Conservation (phyloP, 306 rosid species). For the Crotalaria pallida region DNA sequence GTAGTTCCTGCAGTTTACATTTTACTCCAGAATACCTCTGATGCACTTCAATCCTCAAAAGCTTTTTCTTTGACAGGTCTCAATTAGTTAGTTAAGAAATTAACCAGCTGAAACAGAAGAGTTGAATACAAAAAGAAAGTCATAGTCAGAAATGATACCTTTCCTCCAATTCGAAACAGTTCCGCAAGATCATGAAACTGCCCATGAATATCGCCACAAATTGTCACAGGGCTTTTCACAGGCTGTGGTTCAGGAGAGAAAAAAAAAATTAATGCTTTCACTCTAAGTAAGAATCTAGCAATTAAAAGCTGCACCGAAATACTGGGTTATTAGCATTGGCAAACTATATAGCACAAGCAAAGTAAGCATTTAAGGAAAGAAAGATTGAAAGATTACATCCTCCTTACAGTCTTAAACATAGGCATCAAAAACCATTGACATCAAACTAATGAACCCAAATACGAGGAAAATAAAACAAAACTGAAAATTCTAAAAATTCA, state of each 20-base stretch:
- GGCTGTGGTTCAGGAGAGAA: constrained; percentile 58
- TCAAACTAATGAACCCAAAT: background rate
- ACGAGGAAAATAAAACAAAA: background rate
- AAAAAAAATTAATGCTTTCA: constrained; percentile 21
- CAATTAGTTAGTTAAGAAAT: constrained; percentile 41
- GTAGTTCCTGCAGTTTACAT: constrained; percentile 28
- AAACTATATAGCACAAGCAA: background rate
- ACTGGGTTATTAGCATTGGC: background rate
- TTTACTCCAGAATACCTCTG: constrained; percentile 31
- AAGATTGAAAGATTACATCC: background rate
- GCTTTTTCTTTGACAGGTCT: constrained; percentile 34
- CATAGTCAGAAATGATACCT: constrained; percentile 59
- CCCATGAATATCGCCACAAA: constrained; percentile 99
- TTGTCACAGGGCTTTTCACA: constrained; percentile 98
- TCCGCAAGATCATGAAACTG: constrained; percentile 99
- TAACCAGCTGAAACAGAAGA: constrained; percentile 35
- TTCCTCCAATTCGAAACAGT: constrained; percentile 97
- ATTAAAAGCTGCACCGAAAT: background rate
- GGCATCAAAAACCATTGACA: background rate
- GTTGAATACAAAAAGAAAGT: constrained; percentile 27
- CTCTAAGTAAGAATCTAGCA: background rate
- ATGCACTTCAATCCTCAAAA: constrained; percentile 36
- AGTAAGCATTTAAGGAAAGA: background rate
- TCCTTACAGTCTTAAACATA: constrained; percentile 14
- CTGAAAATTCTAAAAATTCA: background rate